Evolutionary conservation across 2,329 filamentous ascomycete genomes (phyloP), one percentile per base, ranked within the genome.

Genomic region (Trichophaea hybrida): DNA sequence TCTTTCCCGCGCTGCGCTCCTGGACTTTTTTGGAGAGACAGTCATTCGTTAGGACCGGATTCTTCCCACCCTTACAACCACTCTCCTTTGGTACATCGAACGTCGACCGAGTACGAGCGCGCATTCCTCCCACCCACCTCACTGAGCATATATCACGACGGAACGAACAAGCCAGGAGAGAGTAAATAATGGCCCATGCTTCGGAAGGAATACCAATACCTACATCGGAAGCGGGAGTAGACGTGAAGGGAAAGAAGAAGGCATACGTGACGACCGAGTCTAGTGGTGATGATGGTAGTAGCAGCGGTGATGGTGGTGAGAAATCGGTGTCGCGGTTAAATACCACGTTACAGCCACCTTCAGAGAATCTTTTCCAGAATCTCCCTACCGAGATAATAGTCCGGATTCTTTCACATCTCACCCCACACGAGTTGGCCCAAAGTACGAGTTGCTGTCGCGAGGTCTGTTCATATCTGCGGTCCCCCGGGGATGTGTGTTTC

Each of bases 371-470:
- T 5, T 49, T 57, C 55, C 17, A 32, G 15, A 64, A 58, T 24
- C 55, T 65, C 8, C 63, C 63, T 31, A 60, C 59, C 40, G 63
- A 65, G 53, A 62, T 65, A 35, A 48, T 59, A 6, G 15, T 61
- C 31, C 63, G 61, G 53, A 60, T 65, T 50, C 62, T 65, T 32
- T 60, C 57, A n/a, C 63, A 63, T 40, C 46, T 65, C 10, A 51
- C 44, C 8, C 52, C 63, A n/a, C 54, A 51, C 31, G 61, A 65
- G n/a, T 52, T 64, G 32, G 60, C 52, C 5, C 52, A 59, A 52
- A 60, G 63, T 38, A 33, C 59, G 24, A 53, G 54, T 32, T 58
- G 58, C 48, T 64, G 61, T n/a, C 63, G 61, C 59, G 61, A 65
- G 48, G 63, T 65, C 37, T 1, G 24, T 10, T 13, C 5, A 6